Conservation (phyloP, 345 rosid genomes). For the Eucalyptus polyanthemos region DNA sequence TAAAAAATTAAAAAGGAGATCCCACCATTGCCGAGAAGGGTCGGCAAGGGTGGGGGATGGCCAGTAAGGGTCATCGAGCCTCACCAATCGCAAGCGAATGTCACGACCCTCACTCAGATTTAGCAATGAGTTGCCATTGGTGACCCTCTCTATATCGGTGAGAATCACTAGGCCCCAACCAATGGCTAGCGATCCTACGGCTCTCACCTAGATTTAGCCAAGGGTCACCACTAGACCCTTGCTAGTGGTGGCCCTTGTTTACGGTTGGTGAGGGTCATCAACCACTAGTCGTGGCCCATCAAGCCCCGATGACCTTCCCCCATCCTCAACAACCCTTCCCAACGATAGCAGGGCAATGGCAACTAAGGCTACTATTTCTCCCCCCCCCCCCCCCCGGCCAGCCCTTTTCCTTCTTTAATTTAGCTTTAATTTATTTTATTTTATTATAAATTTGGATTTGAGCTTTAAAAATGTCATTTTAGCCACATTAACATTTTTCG, state of each 20-base stretch:
- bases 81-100: background rate
- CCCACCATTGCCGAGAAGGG: background rate
- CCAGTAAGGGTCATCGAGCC: too few relatives aligned
- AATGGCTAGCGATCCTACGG: background rate
- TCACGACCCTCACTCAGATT: background rate
- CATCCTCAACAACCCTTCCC: background rate
- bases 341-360: background rate
- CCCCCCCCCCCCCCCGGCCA: rapidly evolving
- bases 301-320: background rate
- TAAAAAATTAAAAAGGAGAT: background rate
- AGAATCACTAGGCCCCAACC: background rate
- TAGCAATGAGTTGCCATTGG: background rate
- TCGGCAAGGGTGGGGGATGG: background rate
- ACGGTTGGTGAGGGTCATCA: background rate
- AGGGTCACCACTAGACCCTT: background rate
- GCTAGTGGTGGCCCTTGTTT: background rate
- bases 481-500: background rate
- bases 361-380: background rate
- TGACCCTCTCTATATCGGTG: background rate
- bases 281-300: background rate
- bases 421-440: too few relatives aligned
- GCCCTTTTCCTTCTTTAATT: too few relatives aligned
- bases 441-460: too few relatives aligned
- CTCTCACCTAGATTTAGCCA: background rate
- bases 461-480: too few relatives aligned